Base-by-base conservation (phyloP, 2,329 filamentous ascomycete genomes). In the Chaetomiaceae sp. region DNA sequence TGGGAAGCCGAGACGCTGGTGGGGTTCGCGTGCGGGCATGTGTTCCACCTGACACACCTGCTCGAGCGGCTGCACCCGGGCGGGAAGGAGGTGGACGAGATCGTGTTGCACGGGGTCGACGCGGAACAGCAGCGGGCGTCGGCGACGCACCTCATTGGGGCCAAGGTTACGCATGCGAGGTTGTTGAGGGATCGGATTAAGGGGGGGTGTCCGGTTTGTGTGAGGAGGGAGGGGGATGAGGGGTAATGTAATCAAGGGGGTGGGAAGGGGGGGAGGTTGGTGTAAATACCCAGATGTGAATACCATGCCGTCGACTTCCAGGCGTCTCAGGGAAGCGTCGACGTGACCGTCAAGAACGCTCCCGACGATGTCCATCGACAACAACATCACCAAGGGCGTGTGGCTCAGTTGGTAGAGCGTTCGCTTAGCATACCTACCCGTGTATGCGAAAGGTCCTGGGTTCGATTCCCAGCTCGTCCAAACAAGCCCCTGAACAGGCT, bases 151-250 rank as follows among this genome's bases (percentile, higher is more conserved):
- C 77, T 85, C 53, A 89, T 97, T 6, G 88, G 89, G 0, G 83
- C 86, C 27, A 96, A 96, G 71, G 90, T 96, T 25, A 94, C 88
- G 59, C 89, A 90, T 66, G 91, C 91, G 36, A 81, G 90, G 59
- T 68, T 96, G 51, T 71, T 96, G 55, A 79, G 84, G 61, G 87
- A 91, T 63, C 82, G 82, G 56, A 77, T 92, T 33, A 73, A 76
- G 42, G 79, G 77, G 8, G 85, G 85, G 0, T 89, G 85, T 70
- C 81, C 83, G 0, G 72, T 85, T 17, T 87, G 83, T 63, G 65
- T 62, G 51, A 43, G 51, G 20, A 46, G 20, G 34, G 39, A 20
- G 48, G n/a, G 34, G 39, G 39, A 31, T 17, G 34, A 14, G 1
- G n/a, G 37, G 22, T 22, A 11, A 15, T 29, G 5, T 27, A 27